These are phyloP conservation scores for Phytophthora kernoviae DNA, from an alignment of 352 stramenopile species.

Conservation along the genomic window DNA sequence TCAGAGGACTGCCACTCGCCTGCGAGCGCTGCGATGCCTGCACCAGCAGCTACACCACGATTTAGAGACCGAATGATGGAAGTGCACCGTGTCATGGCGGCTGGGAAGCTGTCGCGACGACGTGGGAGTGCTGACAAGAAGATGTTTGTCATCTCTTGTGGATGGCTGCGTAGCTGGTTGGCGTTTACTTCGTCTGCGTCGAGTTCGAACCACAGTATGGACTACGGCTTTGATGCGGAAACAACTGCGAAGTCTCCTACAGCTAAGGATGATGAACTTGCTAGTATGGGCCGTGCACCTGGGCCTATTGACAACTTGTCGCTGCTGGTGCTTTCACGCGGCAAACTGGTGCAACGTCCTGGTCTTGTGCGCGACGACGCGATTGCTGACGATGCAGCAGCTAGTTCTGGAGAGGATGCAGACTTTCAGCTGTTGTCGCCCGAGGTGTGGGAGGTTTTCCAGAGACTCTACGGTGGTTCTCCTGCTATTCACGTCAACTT, in stretches of 20 bases:
- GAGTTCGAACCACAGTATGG: constrained; percentile 22
- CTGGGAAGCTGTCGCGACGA: constrained; percentile 59
- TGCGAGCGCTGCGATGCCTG: constrained; percentile 6
- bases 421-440: constrained; percentile 70
- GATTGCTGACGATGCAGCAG: constrained; percentile 28
- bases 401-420: constrained; percentile 20
- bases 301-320: constrained; percentile 68
- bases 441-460: constrained; percentile 77
- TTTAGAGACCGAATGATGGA: constrained; percentile 66
- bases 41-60: constrained; percentile 36
- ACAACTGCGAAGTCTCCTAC: constrained; percentile 12
- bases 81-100: constrained; percentile 72
- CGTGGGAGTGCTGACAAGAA: constrained; percentile 53
- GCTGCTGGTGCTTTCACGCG: constrained; percentile 58
- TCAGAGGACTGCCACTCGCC: constrained; percentile 26
- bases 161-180: constrained; percentile 67
- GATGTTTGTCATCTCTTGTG: constrained; percentile 63
- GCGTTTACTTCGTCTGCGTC: constrained; percentile 56
- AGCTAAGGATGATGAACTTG: constrained; percentile 17
- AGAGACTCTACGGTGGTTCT: constrained; percentile 68
- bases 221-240: constrained; percentile 32
- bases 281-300: constrained; percentile 22
- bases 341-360: constrained; percentile 48
- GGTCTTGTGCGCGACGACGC: constrained; percentile 44
- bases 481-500: constrained; percentile 53